phyloP scores from a whole-genome alignment of 495 filamentous ascomycete species.

The Neurospora sp. region DNA sequence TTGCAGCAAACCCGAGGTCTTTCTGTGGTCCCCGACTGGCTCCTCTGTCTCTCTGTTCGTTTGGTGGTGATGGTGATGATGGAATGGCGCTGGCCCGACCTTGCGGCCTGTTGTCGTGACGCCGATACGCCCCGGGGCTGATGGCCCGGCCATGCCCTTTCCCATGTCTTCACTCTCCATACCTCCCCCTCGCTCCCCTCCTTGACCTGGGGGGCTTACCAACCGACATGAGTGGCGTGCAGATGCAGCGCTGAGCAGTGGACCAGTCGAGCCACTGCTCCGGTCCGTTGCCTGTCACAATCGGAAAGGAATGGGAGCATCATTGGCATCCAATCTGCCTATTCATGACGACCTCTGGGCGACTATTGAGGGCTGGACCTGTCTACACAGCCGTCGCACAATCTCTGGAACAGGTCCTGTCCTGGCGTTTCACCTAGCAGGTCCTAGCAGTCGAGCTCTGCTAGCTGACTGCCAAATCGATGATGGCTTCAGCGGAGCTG shows the following conservation, averaged over 20 bases:
- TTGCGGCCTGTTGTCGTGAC: background rate
- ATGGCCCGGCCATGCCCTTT: background rate
- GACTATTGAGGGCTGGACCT: background rate
- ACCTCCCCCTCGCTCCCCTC: background rate
- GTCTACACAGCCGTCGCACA: background rate
- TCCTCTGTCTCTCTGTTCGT: background rate
- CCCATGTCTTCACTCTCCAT: background rate
- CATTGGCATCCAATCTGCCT: background rate
- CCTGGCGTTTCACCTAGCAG: background rate
- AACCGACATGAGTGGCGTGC: background rate
- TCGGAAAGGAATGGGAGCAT: background rate
- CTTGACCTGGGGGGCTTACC: background rate
- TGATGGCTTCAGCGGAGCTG: background rate
- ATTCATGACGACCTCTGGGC: background rate
- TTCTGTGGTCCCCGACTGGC: constrained; percentile 4
- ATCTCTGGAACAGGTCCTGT: background rate
- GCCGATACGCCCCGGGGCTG: background rate
- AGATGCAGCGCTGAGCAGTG: background rate
- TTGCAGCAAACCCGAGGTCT: constrained; percentile 15
- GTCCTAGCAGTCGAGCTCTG: background rate
- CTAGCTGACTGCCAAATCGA: background rate
- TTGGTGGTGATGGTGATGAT: background rate
- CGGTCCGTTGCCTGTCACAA: background rate
- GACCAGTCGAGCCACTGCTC: background rate
- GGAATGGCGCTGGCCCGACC: background rate